Base-by-base conservation (phyloP, 176 grass and related monocot genomes). In the Musa acuminata region DNA sequence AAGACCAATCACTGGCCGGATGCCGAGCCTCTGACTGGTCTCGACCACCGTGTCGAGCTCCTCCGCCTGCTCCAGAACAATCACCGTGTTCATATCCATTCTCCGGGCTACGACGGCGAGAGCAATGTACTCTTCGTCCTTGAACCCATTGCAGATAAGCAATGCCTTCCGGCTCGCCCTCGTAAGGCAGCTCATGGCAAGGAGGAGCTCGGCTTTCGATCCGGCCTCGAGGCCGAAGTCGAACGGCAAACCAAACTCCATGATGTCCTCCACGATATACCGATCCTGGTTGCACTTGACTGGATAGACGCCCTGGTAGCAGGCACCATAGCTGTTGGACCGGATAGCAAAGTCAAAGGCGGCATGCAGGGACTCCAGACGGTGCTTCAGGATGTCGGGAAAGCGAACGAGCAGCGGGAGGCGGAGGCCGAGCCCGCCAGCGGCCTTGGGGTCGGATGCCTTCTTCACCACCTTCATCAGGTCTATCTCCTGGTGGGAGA, bases 251-350 rank as follows among this genome's bases (percentile, higher is more conserved):
- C 75, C 75, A 49, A 66, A 65, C 62, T 65, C 62, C 49, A 77
- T 22, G 60, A 77, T 22, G 75, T 77, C 75, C 49, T 77, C 75
- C 49, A 77, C 75, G 48, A 77, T 52, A 48, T 25, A 77, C 4
- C 75, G 75, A 50, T 77, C 75, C 62, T 77, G 75, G 50, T 77
- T 77, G 62, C 75, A 77, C 49, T 77, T 77, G 8, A 77, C 75
- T 0, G 75, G 75, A 62, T 77, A 77, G 22, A 77, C 60, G 1
- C 75, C 75, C 22, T 77, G 75, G 62, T 77, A 77, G 21, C 20
- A 13, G 43, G 75, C 65, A 11, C 49, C 62, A 49, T 66, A 77
- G 62, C 62, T 49, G 50, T 52, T 67, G 75, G 75, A 64, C 13
- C 62, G 62, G 49, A 77, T 53, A 11, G 75, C 75, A 13, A 26